Evolutionary conservation across 2,329 filamentous ascomycete species (phyloP).

Genomic region (Aureobasidium sp.): DNA sequence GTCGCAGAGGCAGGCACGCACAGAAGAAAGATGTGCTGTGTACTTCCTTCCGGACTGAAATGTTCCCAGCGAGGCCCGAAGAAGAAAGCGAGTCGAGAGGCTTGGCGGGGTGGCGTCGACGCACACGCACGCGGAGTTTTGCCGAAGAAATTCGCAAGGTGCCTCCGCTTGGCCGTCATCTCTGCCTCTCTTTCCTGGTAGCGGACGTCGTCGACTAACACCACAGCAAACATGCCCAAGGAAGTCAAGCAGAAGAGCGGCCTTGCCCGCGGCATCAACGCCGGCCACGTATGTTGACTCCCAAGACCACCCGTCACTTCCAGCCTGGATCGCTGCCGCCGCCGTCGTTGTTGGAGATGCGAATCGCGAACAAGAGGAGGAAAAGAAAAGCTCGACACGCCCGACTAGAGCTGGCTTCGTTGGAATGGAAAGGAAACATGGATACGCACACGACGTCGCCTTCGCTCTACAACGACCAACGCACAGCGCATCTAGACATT

Average conservation of each 20-base stretch:
- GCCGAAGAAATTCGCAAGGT: slow-evolving; percentile 12
- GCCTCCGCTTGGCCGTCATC: neutral
- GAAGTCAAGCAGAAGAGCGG: slow-evolving; percentile 49
- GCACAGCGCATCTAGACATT: neutral
- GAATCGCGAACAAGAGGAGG: slow-evolving; percentile 29
- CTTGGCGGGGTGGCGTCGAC: slow-evolving; percentile 18
- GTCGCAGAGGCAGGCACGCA: neutral
- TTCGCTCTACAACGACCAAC: slow-evolving; percentile 3
- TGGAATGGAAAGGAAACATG: neutral
- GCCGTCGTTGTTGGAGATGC: slow-evolving; percentile 22
- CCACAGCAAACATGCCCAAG: slow-evolving; percentile 40
- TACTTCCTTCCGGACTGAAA: neutral
- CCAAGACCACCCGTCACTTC: slow-evolving; percentile 18
- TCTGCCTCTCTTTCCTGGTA: slow-evolving; percentile 3
- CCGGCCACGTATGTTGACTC: slow-evolving; percentile 55
- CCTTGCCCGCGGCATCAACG: slow-evolving; percentile 56
- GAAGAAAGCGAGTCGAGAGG: slow-evolving; percentile 20
- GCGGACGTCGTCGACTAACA: slow-evolving; percentile 18
- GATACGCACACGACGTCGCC: neutral
- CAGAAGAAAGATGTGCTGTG: neutral
- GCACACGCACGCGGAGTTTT: slow-evolving; percentile 16
- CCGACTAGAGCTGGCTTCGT: neutral
- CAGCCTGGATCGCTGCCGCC: slow-evolving; percentile 11
- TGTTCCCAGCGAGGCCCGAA: slow-evolving; percentile 10
- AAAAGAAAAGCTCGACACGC: neutral